Evolutionary conservation across 2,329 filamentous ascomycete species (phyloP), one percentile per base, ranked within the genome.

Genomic region (Fusarium oxysporum): DNA sequence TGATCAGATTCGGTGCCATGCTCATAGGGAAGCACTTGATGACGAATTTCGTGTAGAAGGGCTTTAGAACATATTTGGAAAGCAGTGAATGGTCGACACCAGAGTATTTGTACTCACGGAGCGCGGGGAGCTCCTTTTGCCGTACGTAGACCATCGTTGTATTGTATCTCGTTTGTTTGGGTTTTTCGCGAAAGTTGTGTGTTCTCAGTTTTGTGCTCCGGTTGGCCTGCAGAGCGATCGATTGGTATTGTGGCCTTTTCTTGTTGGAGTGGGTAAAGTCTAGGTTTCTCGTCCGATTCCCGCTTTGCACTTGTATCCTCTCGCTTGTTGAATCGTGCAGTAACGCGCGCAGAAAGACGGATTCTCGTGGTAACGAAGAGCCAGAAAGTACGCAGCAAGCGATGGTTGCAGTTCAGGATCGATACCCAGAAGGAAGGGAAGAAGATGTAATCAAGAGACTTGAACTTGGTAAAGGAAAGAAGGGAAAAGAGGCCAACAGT

Each of bases 81-180:
- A 94, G 87, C 70, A 98, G 86, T 67, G 95, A 97, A 82, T 93
- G 93, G 84, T 99, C 96, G 78, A 98, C 93, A 64, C 90, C 90
- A 44, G 93, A 94, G 88, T 99, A 99, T 84, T 97, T 96, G 91
- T 99, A 99, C 83, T 95, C 89, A 83, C 93, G 93, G 78, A 99
- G 91, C 81, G 93, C 94, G 43, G 92, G 91, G 72, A 99, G 92
- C 84, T 94, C 92, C 80, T 95, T 91, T 84, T 97, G 93, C 75
- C 96, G 94, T 69, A 99, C 95, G 87, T 98, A 98, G 71, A 96
- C 95, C 95, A 98, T 98, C 62, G 78, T 86, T 75, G 55, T 68
- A 47, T 57, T 64, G 68, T 70, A 44, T 47, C 19, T 54, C n/a
- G n/a, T 60, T 30, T 48, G 47, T 48, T 37, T 48, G 28, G 19